Base-by-base conservation (phyloP, 208 protist genomes). In the Trypanosoma vivax region DNA sequence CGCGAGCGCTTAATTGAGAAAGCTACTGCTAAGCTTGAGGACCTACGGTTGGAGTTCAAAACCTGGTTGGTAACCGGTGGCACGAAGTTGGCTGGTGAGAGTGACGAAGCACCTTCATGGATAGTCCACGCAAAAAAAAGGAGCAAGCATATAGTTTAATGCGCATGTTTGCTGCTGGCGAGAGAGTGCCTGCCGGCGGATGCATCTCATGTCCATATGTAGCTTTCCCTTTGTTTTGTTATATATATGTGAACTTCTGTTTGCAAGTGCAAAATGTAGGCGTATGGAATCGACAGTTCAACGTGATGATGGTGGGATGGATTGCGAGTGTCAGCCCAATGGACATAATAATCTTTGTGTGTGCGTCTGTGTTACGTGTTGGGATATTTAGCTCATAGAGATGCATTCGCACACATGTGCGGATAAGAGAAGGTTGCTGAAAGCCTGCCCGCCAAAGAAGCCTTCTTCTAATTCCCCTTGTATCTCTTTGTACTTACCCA, bases 91-190 rank as follows among this genome's bases (percentile, higher is more conserved):
- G n/a, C n/a, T 7, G 41, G 3, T 3, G 10, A 24, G 23, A 7
- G 51, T 78, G 56, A 70, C 79, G 64, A 34, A 59, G 2, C 53
- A 38, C 0, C 79, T 84, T 35, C 83, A 72, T 2, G 51, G 61
- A 16, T 82, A 84, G 50, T 38, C 35, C 14, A 54, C 61, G 47
- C 41, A 63, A 34, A 40, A 47, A 50, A 56, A 50, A 61, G n/a
- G n/a, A n/a, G n/a, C n/a, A n/a, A n/a, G n/a, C n/a, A n/a, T n/a
- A n/a, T n/a, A n/a, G n/a, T n/a, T n/a, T n/a, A 21, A 29, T 9
- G 23, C 3, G 1, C 5, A 33, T 9, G 10, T 29, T 7, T 48
- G 27, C n/a, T 14, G 6, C 3, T 40, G 2, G 25, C 13, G 13
- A 27, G 16, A 5, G 47, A 23, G 6, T 18, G 0, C 4, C 13